phyloP scores from a whole-genome alignment of 768 basidiomycete species.

The Leccinum sublutescens region DNA sequence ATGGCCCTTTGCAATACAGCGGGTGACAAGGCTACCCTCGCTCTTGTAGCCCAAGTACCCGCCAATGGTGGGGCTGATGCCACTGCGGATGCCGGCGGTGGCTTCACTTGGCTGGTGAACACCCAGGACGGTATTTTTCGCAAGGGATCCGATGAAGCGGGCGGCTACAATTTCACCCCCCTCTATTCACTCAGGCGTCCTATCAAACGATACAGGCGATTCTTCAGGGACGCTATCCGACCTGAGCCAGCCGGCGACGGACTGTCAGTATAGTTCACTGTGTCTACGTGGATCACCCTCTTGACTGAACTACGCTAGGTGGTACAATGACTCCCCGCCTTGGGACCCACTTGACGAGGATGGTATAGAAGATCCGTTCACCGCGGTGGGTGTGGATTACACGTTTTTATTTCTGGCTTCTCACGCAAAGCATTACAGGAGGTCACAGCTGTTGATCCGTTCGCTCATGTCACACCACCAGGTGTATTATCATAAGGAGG shows the following conservation, averaged over 20 bases:
- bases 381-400: slow-evolving; percentile 7
- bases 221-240: slow-evolving; percentile 17
- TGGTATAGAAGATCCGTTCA: slow-evolving; percentile 21
- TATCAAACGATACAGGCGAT: slow-evolving; percentile 6
- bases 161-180: slow-evolving; percentile 17
- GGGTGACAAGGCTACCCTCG: slow-evolving; percentile 22
- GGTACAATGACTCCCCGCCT: slow-evolving; percentile 19
- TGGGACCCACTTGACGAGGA: slow-evolving; percentile 33
- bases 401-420: not conserved
- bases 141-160: slow-evolving; percentile 14
- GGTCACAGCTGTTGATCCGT: slow-evolving; percentile 12
- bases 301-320: slow-evolving; percentile 13
- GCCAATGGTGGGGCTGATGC: not conserved
- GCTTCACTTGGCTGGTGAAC: slow-evolving; percentile 21
- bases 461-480: slow-evolving; percentile 1
- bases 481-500: not conserved
- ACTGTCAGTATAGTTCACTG: slow-evolving; percentile 14
- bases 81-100: not conserved
- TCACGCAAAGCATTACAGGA: slow-evolving; percentile 6
- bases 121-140: slow-evolving; percentile 18
- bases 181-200: slow-evolving; percentile 21
- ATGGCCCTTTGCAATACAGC: slow-evolving; percentile 8
- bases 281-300: not conserved
- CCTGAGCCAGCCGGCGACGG: slow-evolving; percentile 16
- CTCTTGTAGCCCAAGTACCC: slow-evolving; percentile 17